These are phyloP conservation scores for Gomphus bonarii DNA, from an alignment of 1,284 basidiomycete genomes.

Conservation along the genomic window DNA sequence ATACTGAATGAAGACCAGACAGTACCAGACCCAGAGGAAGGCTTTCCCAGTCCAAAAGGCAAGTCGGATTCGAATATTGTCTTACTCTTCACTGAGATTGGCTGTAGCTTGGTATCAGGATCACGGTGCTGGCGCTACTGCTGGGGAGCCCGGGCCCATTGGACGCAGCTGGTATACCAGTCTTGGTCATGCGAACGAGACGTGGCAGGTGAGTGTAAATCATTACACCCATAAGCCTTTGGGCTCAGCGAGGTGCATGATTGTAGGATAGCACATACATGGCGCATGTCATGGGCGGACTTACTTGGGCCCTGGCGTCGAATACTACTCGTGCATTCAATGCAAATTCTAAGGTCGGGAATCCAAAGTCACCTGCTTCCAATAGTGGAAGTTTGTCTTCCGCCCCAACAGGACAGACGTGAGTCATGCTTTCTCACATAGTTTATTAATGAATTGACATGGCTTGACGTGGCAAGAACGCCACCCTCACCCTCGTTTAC, in stretches of 20 bases:
- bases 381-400: background rate
- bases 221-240: background rate
- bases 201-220: slow-evolving; percentile 40
- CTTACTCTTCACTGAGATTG: background rate
- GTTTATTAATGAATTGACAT: background rate
- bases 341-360: slow-evolving; percentile 33
- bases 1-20: slow-evolving; percentile 32
- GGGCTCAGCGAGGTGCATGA: background rate
- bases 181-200: slow-evolving; percentile 65
- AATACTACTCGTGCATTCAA: slow-evolving; percentile 50
- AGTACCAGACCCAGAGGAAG: slow-evolving; percentile 41
- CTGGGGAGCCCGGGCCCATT: slow-evolving; percentile 35
- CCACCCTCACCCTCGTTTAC: background rate
- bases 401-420: background rate
- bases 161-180: slow-evolving; percentile 72
- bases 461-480: background rate
- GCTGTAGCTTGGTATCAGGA: slow-evolving; percentile 73
- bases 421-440: background rate
- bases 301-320: slow-evolving; percentile 58
- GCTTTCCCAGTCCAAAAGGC: slow-evolving; percentile 57
- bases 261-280: slow-evolving; percentile 51
- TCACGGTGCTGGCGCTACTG: slow-evolving; percentile 45
- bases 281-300: slow-evolving; percentile 62
- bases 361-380: slow-evolving; percentile 10
- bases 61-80: background rate